Evolutionary conservation across 371 early-diverging fungal genomes (phyloP).

Genomic region (Syncephalastrum sp.): DNA sequence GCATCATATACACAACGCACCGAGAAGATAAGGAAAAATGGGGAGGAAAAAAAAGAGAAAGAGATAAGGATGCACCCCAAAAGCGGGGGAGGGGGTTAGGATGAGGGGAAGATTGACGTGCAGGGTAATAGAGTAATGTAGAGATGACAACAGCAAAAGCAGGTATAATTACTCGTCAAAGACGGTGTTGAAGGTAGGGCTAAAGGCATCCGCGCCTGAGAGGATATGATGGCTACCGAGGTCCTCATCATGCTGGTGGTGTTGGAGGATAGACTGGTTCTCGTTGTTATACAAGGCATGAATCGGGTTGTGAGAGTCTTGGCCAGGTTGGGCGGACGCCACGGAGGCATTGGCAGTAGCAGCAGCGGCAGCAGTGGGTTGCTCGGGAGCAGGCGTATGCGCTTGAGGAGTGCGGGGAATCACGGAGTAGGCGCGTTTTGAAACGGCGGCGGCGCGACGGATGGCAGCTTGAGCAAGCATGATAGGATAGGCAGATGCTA

Average conservation of each 20-base stretch:
- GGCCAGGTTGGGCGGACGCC: not conserved
- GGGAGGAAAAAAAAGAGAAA: not conserved
- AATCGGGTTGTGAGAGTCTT: slow-evolving; percentile 36
- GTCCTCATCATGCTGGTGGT: slow-evolving; percentile 21
- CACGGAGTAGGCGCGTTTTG: not conserved
- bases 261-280: slow-evolving; percentile 15
- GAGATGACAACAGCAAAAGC: no score
- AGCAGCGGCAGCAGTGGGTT: slow-evolving; percentile 25
- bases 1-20: not conserved
- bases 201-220: slow-evolving; percentile 3
- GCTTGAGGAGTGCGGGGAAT: slow-evolving; percentile 1
- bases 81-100: no score
- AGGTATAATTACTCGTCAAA: slow-evolving; percentile 17
- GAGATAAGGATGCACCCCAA: no score
- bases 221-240: slow-evolving; percentile 1
- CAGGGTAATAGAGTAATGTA: no score
- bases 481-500: not conserved
- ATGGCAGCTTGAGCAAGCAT: slow-evolving; percentile 10
- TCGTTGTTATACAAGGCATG: slow-evolving; percentile 26
- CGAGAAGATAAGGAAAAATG: not conserved
- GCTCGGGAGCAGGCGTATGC: not conserved
- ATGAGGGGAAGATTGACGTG: no score
- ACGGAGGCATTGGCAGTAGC: slow-evolving; percentile 18
- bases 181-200: slow-evolving; percentile 20
- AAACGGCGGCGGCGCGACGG: not conserved